phyloP scores from a whole-genome alignment of 179 eudicot species.

The Patellifolia procumbens region DNA sequence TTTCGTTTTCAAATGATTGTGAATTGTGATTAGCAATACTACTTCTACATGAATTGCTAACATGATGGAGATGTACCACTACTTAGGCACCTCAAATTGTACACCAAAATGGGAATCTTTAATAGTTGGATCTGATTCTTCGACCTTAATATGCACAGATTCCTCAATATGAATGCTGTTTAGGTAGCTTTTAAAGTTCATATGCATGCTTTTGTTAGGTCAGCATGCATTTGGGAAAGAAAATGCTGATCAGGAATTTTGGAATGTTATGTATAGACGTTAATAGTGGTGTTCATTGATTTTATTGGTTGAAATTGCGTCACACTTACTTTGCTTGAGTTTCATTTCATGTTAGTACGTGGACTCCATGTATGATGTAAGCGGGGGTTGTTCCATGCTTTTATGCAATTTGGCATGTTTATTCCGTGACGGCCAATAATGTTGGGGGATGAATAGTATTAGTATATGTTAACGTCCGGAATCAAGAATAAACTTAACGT shows the following conservation, averaged over 20 bases:
- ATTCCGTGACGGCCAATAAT: not conserved
- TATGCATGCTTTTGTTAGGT: not conserved
- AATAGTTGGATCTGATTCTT: constrained; percentile 6
- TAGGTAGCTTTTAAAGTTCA: constrained; percentile 18
- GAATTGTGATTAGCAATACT: not conserved
- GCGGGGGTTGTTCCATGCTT: constrained; percentile 7
- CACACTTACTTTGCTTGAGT: not conserved
- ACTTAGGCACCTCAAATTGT: not conserved
- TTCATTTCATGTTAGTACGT: not conserved
- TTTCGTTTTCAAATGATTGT: not conserved
- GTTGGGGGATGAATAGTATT: not conserved
- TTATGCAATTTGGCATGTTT: not conserved
- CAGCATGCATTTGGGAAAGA: constrained; percentile 6
- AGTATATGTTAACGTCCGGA: no score
- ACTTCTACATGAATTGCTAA: not conserved
- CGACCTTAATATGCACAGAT: not conserved
- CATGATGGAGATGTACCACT: not conserved
- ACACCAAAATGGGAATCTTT: not conserved
- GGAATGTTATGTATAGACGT: not conserved
- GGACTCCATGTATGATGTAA: constrained; percentile 22
- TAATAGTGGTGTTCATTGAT: not conserved
- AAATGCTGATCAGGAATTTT: constrained; percentile 12
- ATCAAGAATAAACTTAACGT: no score
- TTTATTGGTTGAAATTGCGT: constrained; percentile 17
- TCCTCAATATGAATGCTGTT: constrained; percentile 5